Evolutionary conservation across 139 green algal genomes (phyloP).

Genomic region (Tetradesmus lagerheimii): DNA sequence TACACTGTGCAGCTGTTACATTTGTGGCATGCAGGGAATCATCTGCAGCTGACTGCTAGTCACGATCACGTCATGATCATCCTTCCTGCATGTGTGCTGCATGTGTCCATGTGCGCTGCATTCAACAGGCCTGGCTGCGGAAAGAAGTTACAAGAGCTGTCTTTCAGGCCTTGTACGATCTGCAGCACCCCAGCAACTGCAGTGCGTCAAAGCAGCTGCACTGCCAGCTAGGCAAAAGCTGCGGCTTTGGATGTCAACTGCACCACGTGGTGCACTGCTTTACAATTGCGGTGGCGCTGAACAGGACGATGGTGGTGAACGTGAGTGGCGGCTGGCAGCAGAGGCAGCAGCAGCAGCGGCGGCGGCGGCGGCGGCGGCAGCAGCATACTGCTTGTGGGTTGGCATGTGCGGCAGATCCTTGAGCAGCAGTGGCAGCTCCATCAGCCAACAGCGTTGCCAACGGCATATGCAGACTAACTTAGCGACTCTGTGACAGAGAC

Average conservation of each 20-base stretch:
- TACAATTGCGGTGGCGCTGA: not conserved
- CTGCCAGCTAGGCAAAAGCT: not conserved
- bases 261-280: slow-evolving; percentile 28
- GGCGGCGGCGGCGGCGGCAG: not conserved
- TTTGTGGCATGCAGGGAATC: too few species aligned
- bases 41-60: too few species aligned
- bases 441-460: too few species aligned
- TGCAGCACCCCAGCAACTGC: slow-evolving; percentile 7
- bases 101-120: not conserved
- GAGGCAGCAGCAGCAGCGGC: not conserved
- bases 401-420: not conserved
- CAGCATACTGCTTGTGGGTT: not conserved
- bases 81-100: not conserved
- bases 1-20: too few species aligned
- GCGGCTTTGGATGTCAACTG: slow-evolving; percentile 11
- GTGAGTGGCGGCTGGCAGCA: not conserved
- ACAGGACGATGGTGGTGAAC: slow-evolving; percentile 18
- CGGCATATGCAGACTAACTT: too few species aligned
- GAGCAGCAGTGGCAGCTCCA: not conserved
- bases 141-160: not conserved
- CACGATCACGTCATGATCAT: too few species aligned
- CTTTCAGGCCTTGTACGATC: not conserved
- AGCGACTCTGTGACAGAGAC: too few species aligned
- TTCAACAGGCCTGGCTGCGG: not conserved
- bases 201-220: not conserved